phyloP scores from a whole-genome alignment of 352 stramenopile species.

The Phytophthora constricta region DNA sequence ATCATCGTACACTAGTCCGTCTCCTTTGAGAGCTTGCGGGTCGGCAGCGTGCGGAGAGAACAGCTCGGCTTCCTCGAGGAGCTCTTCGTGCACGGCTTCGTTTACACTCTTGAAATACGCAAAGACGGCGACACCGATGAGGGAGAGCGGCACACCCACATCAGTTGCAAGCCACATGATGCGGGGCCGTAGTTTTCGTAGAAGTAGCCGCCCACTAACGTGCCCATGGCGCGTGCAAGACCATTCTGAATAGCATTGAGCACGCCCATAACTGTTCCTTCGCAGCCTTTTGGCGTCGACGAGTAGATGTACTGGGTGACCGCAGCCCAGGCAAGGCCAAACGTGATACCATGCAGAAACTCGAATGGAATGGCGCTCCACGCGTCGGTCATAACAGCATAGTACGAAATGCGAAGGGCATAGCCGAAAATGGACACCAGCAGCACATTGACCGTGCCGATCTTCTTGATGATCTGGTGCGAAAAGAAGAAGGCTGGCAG shows the following conservation, averaged over 20 bases:
- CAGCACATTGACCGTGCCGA: constrained; percentile 69
- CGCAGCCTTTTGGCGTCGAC: constrained; percentile 52
- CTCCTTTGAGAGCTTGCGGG: constrained; percentile 20
- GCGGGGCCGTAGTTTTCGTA: constrained; percentile 68
- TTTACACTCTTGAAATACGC: constrained; percentile 58
- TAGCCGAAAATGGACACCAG: constrained; percentile 58
- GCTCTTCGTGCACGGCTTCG: constrained; percentile 40
- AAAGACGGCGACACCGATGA: constrained; percentile 61
- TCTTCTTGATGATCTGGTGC: constrained; percentile 58
- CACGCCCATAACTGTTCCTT: constrained; percentile 76
- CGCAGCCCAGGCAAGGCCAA: constrained; percentile 67
- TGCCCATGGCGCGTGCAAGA: constrained; percentile 58
- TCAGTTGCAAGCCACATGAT: constrained; percentile 71
- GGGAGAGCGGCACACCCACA: constrained; percentile 65
- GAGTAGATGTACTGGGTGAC: constrained; percentile 75
- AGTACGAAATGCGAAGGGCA: constrained; percentile 64
- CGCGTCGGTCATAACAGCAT: constrained; percentile 68
- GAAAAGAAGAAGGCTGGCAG: constrained; percentile 80
- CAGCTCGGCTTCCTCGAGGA: constrained; percentile 30
- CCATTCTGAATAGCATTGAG: constrained; percentile 77
- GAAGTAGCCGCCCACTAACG: constrained; percentile 71
- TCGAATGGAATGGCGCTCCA: constrained; percentile 78
- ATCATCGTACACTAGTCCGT: constrained; percentile 17
- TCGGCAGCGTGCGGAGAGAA: constrained; percentile 27
- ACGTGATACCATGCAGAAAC: constrained; percentile 75